phyloP scores from a whole-genome alignment of 176 grass and related monocot species.

The barley (Hordeum vulgare) region DNA sequence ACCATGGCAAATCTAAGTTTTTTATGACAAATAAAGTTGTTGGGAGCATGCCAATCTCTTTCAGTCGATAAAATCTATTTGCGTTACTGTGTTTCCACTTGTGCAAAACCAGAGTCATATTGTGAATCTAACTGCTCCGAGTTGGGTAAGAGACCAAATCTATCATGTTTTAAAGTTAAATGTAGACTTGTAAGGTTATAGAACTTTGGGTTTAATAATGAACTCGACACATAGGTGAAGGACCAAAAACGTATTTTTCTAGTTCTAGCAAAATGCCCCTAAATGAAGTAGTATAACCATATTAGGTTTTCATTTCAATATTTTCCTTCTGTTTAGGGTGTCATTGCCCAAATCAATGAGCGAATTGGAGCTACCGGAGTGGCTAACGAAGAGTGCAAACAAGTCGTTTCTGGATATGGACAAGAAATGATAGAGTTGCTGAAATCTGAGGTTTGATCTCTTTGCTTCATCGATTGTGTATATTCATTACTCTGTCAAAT shows the following conservation, averaged over 20 bases:
- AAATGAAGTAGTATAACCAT: background rate
- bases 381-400: constrained; percentile 73
- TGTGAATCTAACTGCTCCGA: background rate
- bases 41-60: too few relatives aligned
- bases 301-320: background rate
- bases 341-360: constrained; percentile 74
- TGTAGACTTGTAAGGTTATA: background rate
- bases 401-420: constrained; percentile 65
- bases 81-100: background rate
- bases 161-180: background rate
- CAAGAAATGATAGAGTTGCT: constrained; percentile 65
- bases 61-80: background rate
- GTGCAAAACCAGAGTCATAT: background rate
- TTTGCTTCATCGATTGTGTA: background rate
- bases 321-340: constrained; percentile 26
- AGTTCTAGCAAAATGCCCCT: background rate
- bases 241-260: background rate
- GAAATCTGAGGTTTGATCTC: constrained; percentile 44
- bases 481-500: background rate
- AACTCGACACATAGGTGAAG: background rate
- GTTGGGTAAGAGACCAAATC: background rate
- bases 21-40: too few relatives aligned
- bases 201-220: background rate
- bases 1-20: too few relatives aligned
- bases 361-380: constrained; percentile 74